Evolutionary conservation across 495 filamentous ascomycete genomes (phyloP), one percentile per base, ranked within the genome.

Genomic region (Rhypophila decipiens): DNA sequence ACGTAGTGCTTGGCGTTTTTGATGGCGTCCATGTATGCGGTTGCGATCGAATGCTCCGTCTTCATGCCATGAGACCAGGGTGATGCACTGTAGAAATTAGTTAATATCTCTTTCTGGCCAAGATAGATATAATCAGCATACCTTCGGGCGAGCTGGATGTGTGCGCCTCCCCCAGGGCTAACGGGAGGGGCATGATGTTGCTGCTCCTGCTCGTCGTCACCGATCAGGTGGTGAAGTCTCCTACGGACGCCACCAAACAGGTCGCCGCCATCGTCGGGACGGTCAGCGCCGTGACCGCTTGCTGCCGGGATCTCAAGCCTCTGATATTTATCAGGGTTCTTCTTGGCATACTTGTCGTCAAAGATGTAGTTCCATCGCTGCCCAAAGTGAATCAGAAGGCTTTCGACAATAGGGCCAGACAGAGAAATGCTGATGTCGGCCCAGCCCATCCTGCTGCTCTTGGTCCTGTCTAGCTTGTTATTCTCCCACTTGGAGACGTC

Each of bases 291-390:
- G 42, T 55, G 50, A 12, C n/a, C n/a, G n/a, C n/a, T n/a, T n/a
- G 39, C 38, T 10, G 31, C 13, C 7, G 52, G 56, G 9, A 72
- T 53, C 4, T 67, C 59, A 18, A 93, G 66, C 34, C 61, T 71
- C 5, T 61, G 53, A 53, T 90, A 95, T 44, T 84, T 76, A 11
- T 69, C 60, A 18, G 83, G 69, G 41, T 85, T 76, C 17, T 81
- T 76, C 22, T 77, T 73, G 46, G 73, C 66, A 59, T 97, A 97
- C 64, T 96, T 97, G 39, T 81, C 75, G 40, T 82, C 73, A 47
- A 82, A 95, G 46, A 97, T 93, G 60, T 86, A 96, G 66, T 96
- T 95, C 90, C 91, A 97, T 49, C 91, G 73, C 52, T 95, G 81
- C 11, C 82, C 74, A 56, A 97, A 97, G 57, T 96, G 88, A 2